phyloP scores from a whole-genome alignment of 2,329 filamentous ascomycete species.

The Chrysoporthe cubensis region DNA sequence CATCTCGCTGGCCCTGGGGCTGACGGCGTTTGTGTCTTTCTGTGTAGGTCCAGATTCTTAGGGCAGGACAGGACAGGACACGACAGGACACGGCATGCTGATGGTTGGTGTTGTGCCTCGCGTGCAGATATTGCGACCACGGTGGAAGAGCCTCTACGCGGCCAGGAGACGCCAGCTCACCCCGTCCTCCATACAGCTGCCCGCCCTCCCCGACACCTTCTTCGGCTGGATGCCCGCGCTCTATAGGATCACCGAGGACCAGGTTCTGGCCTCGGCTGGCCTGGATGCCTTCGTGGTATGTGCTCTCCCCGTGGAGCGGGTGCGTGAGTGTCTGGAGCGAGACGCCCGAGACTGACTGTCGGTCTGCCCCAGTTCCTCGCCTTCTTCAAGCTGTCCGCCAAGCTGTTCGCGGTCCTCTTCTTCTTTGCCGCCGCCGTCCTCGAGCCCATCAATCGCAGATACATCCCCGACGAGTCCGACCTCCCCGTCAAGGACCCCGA shows the following conservation, averaged over 20 bases:
- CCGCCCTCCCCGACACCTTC: slow-evolving; percentile 79
- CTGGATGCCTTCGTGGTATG: slow-evolving; percentile 90
- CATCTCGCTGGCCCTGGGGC: slow-evolving; percentile 71
- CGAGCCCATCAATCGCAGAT: slow-evolving; percentile 81
- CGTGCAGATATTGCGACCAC: slow-evolving; percentile 75
- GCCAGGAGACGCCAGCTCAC: slow-evolving; percentile 80
- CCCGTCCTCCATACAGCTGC: slow-evolving; percentile 59
- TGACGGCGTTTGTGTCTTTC: slow-evolving; percentile 74
- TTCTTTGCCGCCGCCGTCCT: slow-evolving; percentile 82
- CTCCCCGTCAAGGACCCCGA: slow-evolving; percentile 18
- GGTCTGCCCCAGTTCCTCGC: slow-evolving; percentile 68
- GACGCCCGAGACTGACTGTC: background rate
- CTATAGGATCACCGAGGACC: slow-evolving; percentile 83
- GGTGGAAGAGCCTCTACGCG: slow-evolving; percentile 90
- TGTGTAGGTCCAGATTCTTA: slow-evolving; percentile 58
- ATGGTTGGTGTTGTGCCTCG: slow-evolving; percentile 10
- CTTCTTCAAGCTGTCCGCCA: slow-evolving; percentile 95
- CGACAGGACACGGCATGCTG: background rate
- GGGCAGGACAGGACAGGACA: too few species aligned
- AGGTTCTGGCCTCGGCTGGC: slow-evolving; percentile 86
- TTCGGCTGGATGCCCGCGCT: slow-evolving; percentile 93
- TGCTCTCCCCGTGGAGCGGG: slow-evolving; percentile 27
- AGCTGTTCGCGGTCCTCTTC: slow-evolving; percentile 77
- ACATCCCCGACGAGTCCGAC: slow-evolving; percentile 39
- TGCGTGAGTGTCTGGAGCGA: background rate